Conservation (phyloP, 2,329 filamentous ascomycete species). For the Emergomyces pasteurianus region DNA sequence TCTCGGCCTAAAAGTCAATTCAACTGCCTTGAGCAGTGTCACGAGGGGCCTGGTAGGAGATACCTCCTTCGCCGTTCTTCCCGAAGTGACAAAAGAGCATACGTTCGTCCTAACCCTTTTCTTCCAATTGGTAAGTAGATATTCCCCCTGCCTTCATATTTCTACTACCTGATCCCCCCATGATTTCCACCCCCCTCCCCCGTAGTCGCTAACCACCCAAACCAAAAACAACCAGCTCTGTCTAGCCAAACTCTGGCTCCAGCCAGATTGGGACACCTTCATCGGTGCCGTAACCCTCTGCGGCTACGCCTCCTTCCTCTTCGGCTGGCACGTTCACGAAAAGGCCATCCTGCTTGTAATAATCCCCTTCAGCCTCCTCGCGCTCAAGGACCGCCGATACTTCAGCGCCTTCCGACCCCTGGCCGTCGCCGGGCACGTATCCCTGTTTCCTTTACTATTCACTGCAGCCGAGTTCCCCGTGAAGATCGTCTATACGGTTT, state of each 20-base stretch:
- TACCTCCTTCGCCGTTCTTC: constrained; percentile 84
- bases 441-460: constrained; percentile 86
- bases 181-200: constrained; percentile 10
- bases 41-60: constrained; percentile 89
- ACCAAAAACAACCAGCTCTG: constrained; percentile 43
- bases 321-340: constrained; percentile 97
- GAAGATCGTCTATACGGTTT: constrained; percentile 84
- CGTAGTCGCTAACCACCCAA: not conserved
- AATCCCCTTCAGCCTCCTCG: constrained; percentile 86
- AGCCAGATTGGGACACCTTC: constrained; percentile 79
- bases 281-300: constrained; percentile 83
- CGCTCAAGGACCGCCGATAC: constrained; percentile 78
- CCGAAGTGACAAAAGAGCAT: constrained; percentile 64
- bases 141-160: not conserved
- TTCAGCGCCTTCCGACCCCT: constrained; percentile 84
- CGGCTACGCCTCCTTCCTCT: constrained; percentile 91
- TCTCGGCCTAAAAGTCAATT: constrained; percentile 60
- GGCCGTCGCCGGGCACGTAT: constrained; percentile 87
- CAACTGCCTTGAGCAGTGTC: constrained; percentile 69
- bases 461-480: constrained; percentile 86
- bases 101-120: constrained; percentile 76
- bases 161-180: not conserved
- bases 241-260: constrained; percentile 67
- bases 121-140: constrained; percentile 54
- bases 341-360: constrained; percentile 92